Conservation (phyloP, 2,329 filamentous ascomycete genomes). For the Aureobasidium mangrovei region DNA sequence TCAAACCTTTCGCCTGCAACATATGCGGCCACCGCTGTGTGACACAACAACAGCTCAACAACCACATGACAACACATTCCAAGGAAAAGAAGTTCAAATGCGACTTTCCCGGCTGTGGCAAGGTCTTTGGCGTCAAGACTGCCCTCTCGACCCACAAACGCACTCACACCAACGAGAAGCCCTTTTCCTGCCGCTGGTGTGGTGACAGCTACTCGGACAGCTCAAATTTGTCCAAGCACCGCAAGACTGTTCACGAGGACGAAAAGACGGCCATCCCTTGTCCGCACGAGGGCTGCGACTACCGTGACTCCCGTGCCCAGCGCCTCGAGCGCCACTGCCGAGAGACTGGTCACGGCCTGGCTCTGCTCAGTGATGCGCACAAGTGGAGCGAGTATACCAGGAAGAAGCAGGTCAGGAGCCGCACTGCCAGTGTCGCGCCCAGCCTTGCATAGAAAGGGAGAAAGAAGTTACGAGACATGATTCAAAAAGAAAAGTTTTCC, state of each 20-base stretch:
- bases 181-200: conserved; percentile 26
- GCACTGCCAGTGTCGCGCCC: conserved; percentile 9
- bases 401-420: conserved; percentile 3
- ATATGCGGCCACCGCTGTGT: conserved; percentile 41
- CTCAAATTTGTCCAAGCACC: conserved; percentile 27
- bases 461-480: no score
- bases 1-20: conserved; percentile 39
- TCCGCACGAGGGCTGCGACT: conserved; percentile 2
- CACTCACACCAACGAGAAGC: conserved; percentile 56
- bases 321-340: conserved; percentile 10
- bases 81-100: conserved; percentile 57
- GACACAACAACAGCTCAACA: conserved; percentile 57
- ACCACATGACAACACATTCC: conserved; percentile 59
- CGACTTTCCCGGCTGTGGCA: conserved; percentile 37
- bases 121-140: conserved; percentile 58
- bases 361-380: neutral
- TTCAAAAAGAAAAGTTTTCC: no score
- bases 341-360: conserved; percentile 8
- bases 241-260: conserved; percentile 13
- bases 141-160: conserved; percentile 61
- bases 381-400: conserved; percentile 12
- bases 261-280: conserved; percentile 9
- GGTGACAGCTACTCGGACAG: conserved; percentile 29
- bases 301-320: conserved; percentile 1
- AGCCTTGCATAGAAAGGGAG: neutral